phyloP scores from a whole-genome alignment of 2,329 filamentous ascomycete genomes.

The Ceratocystis diversiconidia region DNA sequence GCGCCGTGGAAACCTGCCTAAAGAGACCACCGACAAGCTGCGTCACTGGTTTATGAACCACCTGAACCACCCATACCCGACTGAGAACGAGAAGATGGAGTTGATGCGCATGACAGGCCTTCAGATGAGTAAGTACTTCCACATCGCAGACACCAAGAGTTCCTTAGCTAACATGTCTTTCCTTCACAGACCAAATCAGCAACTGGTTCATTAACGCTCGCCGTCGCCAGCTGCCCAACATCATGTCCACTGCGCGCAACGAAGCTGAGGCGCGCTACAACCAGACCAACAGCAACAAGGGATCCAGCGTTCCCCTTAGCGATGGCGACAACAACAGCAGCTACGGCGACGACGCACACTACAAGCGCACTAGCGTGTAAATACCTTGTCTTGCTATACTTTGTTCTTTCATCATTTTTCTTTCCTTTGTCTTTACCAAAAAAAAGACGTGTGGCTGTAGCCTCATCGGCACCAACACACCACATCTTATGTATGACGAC shows the following conservation, averaged over 20 bases:
- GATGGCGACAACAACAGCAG: conserved; percentile 32
- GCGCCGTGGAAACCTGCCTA: conserved; percentile 75
- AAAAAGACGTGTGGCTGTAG: conserved; percentile 5
- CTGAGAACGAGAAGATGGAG: conserved; percentile 74
- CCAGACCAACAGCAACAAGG: conserved; percentile 23
- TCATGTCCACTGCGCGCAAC: conserved; percentile 40
- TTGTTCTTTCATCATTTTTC: neutral
- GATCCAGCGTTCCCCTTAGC: conserved; percentile 28
- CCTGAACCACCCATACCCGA: conserved; percentile 69
- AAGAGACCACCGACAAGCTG: conserved; percentile 71
- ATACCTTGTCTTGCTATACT: neutral
- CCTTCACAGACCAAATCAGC: conserved; percentile 50
- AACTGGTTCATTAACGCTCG: conserved; percentile 75
- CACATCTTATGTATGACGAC: conserved; percentile 4
- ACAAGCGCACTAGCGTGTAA: conserved; percentile 35
- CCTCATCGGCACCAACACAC: neutral
- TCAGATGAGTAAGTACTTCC: conserved; percentile 52
- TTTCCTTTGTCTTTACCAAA: neutral
- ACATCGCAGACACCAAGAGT: too few relatives aligned
- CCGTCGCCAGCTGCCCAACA: conserved; percentile 45
- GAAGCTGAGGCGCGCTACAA: conserved; percentile 33
- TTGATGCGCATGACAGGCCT: conserved; percentile 63
- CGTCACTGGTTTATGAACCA: conserved; percentile 69
- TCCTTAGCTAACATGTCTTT: conserved; percentile 6
- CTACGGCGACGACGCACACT: conserved; percentile 33